These are phyloP conservation scores for Auxenochlorella pyrenoidosa DNA, from an alignment of 139 green algal species.

Conservation along the genomic window DNA sequence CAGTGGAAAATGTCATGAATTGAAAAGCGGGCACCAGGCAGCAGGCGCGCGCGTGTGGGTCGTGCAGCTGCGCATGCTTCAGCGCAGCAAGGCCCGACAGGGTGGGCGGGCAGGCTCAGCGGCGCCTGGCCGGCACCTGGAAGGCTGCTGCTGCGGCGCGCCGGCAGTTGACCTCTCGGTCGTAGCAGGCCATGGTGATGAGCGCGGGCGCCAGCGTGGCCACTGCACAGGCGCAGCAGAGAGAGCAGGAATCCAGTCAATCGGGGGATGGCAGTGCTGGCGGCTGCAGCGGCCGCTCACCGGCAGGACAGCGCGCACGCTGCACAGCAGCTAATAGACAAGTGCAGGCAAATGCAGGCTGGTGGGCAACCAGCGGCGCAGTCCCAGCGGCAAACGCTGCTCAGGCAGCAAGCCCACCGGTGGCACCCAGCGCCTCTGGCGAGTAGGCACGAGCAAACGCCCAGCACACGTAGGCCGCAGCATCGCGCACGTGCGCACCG, in stretches of 20 bases:
- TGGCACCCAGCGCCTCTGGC: slow-evolving; percentile 60
- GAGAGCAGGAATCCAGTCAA: background rate
- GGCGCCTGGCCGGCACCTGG: slow-evolving; percentile 16
- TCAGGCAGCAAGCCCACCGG: background rate
- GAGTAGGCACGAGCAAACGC: slow-evolving; percentile 91
- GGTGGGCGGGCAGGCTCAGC: no score
- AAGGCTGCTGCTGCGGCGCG: slow-evolving; percentile 95
- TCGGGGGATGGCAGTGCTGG: background rate
- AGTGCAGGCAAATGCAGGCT: background rate
- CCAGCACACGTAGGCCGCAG: slow-evolving; percentile 98
- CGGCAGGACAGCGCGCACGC: no score
- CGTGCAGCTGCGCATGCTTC: no score
- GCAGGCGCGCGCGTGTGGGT: no score
- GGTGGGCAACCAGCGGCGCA: no score
- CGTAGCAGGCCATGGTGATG: slow-evolving; percentile 89
- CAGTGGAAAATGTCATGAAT: no score
- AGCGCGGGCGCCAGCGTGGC: slow-evolving; percentile 76
- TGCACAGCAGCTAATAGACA: background rate
- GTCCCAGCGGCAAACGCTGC: no score
- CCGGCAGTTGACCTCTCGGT: slow-evolving; percentile 88
- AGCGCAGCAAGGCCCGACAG: no score
- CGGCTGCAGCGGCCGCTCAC: no score
- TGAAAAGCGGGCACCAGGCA: background rate
- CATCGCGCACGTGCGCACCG: slow-evolving; percentile 95
- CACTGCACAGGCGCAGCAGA: background rate